Base-by-base conservation (phyloP, 768 basidiomycete species). In the Lentinula guzmanii region DNA sequence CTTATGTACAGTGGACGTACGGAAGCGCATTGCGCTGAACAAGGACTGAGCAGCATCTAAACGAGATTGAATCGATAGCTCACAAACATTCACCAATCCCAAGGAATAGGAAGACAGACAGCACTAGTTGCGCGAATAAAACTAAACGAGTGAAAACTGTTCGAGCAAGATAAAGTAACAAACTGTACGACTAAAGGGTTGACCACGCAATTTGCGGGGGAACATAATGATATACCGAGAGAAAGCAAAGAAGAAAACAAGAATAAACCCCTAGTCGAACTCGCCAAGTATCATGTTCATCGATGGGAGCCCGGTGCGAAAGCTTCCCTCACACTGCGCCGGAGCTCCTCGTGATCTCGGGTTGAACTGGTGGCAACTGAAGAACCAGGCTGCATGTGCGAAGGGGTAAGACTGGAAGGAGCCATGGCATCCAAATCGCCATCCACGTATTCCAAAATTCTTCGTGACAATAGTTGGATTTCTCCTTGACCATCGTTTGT, bases 401-500 rank as follows among this genome's bases (percentile, higher is more conserved):
- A 89, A 16, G 79, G 82, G 13, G 83, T 74, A 28, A 82, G 79
- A 67, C 87, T 89, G 46, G 82, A 83, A 5, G 86, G 81, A 58
- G 83, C 75, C 41, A 81, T 72, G 7, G 78, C 81, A 34, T 90
- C 89, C 1, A 78, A 69, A 52, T 90, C 90, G 31, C 84, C 84
- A 45, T 96, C 93, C 16, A 93, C 86, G 66, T 94, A 85, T 67
- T 95, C 93, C 58, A 95, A 74, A 56, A 97, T 97, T 64, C 93
- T 84, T 50, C 89, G 80, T 7, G 90, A 87, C 48, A 98, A 83
- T 31, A 89, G 77, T 64, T 92, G 88, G 65, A 98, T 98, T 76
- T 98, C 96, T 41, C 90, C 87, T 65, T 91, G 90, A 7, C 95
- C 95, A 61, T 95, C 92, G 2, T 87, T 91, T 2, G 87, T 85